Percentiles rank a stretch among this genome's conserved stretches.
These are phyloP conservation scores for Bipolaris bicolor DNA, from an alignment of 2,329 filamentous ascomycete genomes.

Conservation along the genomic window DNA sequence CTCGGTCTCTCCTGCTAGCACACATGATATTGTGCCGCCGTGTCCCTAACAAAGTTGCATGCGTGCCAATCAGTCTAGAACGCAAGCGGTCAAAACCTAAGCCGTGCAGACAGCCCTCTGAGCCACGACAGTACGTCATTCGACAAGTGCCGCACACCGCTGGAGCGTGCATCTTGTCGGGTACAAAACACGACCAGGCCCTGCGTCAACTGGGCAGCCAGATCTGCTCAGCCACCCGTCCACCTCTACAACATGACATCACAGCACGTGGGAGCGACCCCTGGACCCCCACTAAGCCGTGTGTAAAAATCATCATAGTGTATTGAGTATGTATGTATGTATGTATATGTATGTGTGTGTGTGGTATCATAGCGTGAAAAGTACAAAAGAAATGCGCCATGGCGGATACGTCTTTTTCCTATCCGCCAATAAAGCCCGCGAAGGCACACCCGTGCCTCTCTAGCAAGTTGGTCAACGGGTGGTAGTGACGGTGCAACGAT, in stretches of 20 bases:
- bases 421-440: conserved; percentile 24
- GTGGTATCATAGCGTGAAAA: conserved; percentile 41
- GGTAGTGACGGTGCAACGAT: conserved; percentile 12
- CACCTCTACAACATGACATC: conserved; percentile 28
- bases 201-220: conserved; percentile 13
- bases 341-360: conserved; percentile 23
- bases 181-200: conserved; percentile 6
- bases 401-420: neutral
- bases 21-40: neutral
- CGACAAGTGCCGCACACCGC: neutral
- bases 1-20: too few species aligned
- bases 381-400: conserved; percentile 15
- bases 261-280: conserved; percentile 15
- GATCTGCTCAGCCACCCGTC: conserved; percentile 16
- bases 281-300: neutral
- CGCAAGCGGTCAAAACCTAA: neutral
- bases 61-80: neutral
- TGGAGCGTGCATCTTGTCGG: neutral
- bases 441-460: conserved; percentile 27
- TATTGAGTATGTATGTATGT: conserved; percentile 24
- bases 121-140: conserved; percentile 2
- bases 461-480: conserved; percentile 10
- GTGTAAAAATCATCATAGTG: conserved; percentile 11
- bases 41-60: neutral
- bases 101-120: neutral